Conservation (phyloP, 106 monocot genomes). For the Phalaenopsis aphrodite region DNA sequence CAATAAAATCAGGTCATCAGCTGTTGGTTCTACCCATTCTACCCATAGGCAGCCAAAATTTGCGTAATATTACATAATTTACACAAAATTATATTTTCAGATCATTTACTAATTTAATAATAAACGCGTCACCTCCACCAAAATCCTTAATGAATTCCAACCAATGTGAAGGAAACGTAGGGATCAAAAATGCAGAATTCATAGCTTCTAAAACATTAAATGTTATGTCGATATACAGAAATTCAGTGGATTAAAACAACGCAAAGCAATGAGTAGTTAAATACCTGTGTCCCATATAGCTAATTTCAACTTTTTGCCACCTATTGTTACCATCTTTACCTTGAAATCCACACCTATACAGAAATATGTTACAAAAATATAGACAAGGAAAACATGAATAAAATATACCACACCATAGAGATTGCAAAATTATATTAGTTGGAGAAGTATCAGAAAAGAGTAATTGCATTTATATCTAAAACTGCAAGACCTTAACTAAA, state of each 20-base stretch:
- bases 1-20: background rate
- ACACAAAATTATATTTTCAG: background rate
- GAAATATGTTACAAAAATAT: background rate
- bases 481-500: background rate
- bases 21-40: background rate
- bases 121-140: background rate
- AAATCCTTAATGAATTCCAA: background rate
- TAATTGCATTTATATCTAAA: background rate
- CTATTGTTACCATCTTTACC: slow-evolving; percentile 79
- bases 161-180: background rate
- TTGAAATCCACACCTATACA: slow-evolving; percentile 92
- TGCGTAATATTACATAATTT: background rate
- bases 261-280: background rate
- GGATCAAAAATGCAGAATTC: background rate
- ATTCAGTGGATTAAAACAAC: background rate
- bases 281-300: slow-evolving; percentile 99
- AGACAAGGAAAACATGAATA: background rate
- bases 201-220: background rate
- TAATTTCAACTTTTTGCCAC: slow-evolving; percentile 94
- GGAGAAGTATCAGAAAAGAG: background rate
- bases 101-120: background rate
- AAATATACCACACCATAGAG: background rate
- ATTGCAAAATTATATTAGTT: background rate
- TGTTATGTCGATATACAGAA: background rate
- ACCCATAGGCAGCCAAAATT: background rate